phyloP scores from a whole-genome alignment of 1,139 yeast species.

The Diutina pseudorugosa region DNA sequence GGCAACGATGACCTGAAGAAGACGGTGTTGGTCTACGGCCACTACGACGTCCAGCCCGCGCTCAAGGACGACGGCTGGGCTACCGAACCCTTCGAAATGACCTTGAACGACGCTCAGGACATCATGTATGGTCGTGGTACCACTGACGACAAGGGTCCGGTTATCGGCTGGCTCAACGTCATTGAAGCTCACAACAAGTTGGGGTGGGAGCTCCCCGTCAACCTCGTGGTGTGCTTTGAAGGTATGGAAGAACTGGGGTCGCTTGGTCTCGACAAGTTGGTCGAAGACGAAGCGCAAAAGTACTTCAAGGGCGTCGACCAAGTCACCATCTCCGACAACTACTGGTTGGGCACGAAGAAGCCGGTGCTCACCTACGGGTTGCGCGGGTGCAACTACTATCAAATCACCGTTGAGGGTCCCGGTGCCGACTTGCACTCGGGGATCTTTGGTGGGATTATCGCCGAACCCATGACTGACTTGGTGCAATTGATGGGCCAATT shows the following conservation, averaged over 20 bases:
- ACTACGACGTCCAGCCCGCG: slow-evolving; percentile 98
- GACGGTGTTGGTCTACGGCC: slow-evolving; percentile 88
- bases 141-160: slow-evolving; percentile 97
- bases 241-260: slow-evolving; percentile 99
- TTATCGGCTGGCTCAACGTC: slow-evolving; percentile 90
- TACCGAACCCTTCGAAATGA: slow-evolving; percentile 76
- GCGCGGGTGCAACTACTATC: slow-evolving; percentile 93
- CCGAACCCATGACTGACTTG: slow-evolving; percentile 96
- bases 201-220: slow-evolving; percentile 85
- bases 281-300: slow-evolving; percentile 60
- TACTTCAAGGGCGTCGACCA: slow-evolving; percentile 87
- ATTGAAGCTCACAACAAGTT: slow-evolving; percentile 82
- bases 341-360: slow-evolving; percentile 95
- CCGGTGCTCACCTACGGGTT: slow-evolving; percentile 96
- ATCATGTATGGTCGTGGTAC: slow-evolving; percentile 86
- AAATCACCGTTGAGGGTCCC: slow-evolving; percentile 74
- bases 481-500: slow-evolving; percentile 62
- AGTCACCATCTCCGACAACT: slow-evolving; percentile 92
- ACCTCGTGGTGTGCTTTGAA: slow-evolving; percentile 85
- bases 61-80: slow-evolving; percentile 87
- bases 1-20: slow-evolving; percentile 75
- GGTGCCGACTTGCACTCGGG: slow-evolving; percentile 97
- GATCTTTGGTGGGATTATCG: slow-evolving; percentile 91
- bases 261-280: slow-evolving; percentile 74
- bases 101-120: slow-evolving; percentile 43